Evolutionary conservation across 352 stramenopile species (phyloP), one percentile per base, ranked within the genome.

Genomic region (Globisporangium carolinianum): DNA sequence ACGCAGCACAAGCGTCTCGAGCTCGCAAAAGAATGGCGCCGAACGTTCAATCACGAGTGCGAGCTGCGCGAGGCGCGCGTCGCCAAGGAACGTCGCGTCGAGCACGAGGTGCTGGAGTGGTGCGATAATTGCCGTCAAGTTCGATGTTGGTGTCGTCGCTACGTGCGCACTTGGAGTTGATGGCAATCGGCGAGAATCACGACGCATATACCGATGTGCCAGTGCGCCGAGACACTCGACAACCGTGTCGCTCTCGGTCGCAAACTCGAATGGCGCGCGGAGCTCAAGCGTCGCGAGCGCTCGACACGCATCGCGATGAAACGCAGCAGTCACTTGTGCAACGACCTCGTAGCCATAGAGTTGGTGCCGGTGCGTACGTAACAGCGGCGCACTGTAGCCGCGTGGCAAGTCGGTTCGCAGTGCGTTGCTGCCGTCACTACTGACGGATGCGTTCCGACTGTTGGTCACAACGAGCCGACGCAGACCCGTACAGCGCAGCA

Each of bases 31-130:
- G 8, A 58, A 67, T 12, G 36, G 8, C 1, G 57, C 45, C 7
- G 60, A 45, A 0, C 8, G 60, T 36, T 72, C 53, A 35, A 89
- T 59, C 5, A 85, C 32, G 4, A 54, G 51, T 5, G 66, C 56
- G 10, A 89, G 64, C 15, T 75, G 64, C 36, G 63, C 55, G 17
- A 84, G 15, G 38, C 79, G 65, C 14, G 57, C 62, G 48, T 90
- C 79, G 3, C 79, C 79, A 1, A 89, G 60, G 53, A 86, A 79
- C 1, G 72, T 85, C 41, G 76, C 70, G 58, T 87, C 73, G 14
- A 89, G 69, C 51, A 83, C 67, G 38, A 89, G 65, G 6, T 61
- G 53, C 43, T 60, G 57, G n/a, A 89, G 51, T 0, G 57, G 12
- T 11, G 12, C 41, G 5, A 12, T 46, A 10, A 11, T 48, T 59